These are phyloP conservation scores for Psilocybe cyanescens DNA, from an alignment of 768 basidiomycete genomes.

Conservation along the genomic window DNA sequence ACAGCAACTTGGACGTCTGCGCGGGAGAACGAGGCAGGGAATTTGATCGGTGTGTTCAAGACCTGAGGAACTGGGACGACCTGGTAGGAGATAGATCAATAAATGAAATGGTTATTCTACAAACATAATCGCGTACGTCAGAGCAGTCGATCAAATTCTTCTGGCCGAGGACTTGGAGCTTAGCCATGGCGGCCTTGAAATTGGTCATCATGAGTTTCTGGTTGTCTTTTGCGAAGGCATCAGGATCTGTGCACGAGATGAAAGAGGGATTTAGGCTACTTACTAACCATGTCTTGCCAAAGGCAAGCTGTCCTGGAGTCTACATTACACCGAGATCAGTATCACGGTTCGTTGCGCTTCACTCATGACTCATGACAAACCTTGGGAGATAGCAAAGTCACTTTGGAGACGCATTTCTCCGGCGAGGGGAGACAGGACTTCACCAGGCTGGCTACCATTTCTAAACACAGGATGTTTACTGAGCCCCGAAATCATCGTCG, in stretches of 20 bases:
- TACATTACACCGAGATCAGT: not conserved
- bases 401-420: conserved; percentile 45
- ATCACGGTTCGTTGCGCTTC: not conserved
- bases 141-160: conserved; percentile 39
- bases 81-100: not conserved
- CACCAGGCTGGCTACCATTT: conserved; percentile 27
- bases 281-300: conserved; percentile 23
- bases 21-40: conserved; percentile 20
- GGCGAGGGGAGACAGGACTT: conserved; percentile 35
- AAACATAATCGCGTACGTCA: conserved; percentile 24
- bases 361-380: not conserved
- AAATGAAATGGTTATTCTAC: not conserved
- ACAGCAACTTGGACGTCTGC: conserved; percentile 15
- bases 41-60: conserved; percentile 19
- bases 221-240: conserved; percentile 15
- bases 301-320: conserved; percentile 24
- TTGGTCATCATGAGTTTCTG: conserved; percentile 24
- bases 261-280: not conserved
- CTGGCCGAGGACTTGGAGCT: conserved; percentile 36
- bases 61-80: conserved; percentile 17
- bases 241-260: not conserved
- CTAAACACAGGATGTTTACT: not conserved
- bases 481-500: not conserved
- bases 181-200: conserved; percentile 36
- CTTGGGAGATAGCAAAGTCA: conserved; percentile 31